These are phyloP conservation scores for Termitomyces sp. DNA, from an alignment of 768 basidiomycete genomes.

Conservation along the genomic window DNA sequence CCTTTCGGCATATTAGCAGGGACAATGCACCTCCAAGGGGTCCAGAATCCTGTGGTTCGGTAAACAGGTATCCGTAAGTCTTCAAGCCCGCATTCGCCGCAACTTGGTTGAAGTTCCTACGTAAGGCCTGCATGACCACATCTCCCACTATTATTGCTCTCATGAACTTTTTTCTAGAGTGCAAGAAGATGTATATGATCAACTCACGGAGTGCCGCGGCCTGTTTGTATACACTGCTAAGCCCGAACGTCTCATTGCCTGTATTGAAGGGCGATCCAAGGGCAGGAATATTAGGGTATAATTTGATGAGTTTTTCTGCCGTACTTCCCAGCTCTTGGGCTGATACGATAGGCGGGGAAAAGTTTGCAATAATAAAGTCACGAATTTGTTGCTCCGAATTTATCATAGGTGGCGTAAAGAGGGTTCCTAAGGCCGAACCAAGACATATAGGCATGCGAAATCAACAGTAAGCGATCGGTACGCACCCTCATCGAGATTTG, in stretches of 20 bases:
- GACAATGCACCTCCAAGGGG: conserved; percentile 5
- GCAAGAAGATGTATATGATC: too few relatives aligned
- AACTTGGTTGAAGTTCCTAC: conserved; percentile 28
- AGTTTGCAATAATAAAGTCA: too few relatives aligned
- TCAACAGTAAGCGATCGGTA: neutral
- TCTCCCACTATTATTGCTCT: too few relatives aligned
- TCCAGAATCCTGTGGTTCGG: conserved; percentile 22
- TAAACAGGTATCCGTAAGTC: conserved; percentile 36
- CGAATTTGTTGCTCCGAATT: too few relatives aligned
- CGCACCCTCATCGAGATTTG: conserved; percentile 47
- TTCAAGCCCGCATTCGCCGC: conserved; percentile 28
- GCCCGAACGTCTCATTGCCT: too few relatives aligned
- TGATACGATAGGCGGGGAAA: too few relatives aligned
- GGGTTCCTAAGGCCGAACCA: conserved; percentile 25
- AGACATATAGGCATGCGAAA: neutral
- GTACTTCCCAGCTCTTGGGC: conserved; percentile 16
- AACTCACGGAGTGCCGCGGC: too few relatives aligned
- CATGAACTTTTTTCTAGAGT: too few relatives aligned
- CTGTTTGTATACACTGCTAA: too few relatives aligned
- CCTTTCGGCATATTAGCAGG: neutral
- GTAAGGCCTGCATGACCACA: too few relatives aligned
- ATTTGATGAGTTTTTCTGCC: conserved; percentile 23
- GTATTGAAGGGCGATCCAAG: too few relatives aligned
- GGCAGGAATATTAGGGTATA: too few relatives aligned
- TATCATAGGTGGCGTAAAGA: conserved; percentile 19